Evolutionary conservation across 495 filamentous ascomycete species (phyloP).

Genomic region (Viridothelium virens): DNA sequence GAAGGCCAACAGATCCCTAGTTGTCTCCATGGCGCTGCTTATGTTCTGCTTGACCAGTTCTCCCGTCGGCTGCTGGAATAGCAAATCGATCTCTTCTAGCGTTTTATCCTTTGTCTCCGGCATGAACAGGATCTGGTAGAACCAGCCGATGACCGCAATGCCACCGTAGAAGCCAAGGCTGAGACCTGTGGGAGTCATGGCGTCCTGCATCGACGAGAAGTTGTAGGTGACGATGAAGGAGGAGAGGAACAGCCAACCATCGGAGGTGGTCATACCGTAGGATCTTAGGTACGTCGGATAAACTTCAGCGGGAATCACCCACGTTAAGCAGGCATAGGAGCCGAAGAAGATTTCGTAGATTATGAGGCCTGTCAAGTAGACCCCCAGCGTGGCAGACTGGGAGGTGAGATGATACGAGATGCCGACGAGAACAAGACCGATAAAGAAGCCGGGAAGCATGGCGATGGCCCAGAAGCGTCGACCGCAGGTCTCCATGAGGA

Average conservation of each 20-base stretch:
- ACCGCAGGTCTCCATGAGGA: conserved; percentile 54
- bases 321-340: conserved; percentile 54
- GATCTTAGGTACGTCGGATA: conserved; percentile 54
- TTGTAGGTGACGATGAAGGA: conserved; percentile 59
- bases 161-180: conserved; percentile 55
- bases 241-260: conserved; percentile 50
- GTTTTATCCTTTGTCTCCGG: conserved; percentile 57
- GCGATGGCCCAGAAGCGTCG: conserved; percentile 55
- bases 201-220: conserved; percentile 50
- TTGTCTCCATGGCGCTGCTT: conserved; percentile 16
- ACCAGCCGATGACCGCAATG: conserved; percentile 49
- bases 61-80: conserved; percentile 50
- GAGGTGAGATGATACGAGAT: conserved; percentile 42
- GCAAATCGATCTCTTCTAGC: conserved; percentile 54
- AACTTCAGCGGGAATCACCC: conserved; percentile 53
- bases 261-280: conserved; percentile 53
- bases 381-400: conserved; percentile 39
- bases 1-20: conserved; percentile 15
- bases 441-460: conserved; percentile 56
- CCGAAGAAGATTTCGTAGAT: conserved; percentile 58
- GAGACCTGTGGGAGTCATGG: conserved; percentile 50
- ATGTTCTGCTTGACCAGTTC: conserved; percentile 39
- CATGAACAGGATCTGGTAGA: conserved; percentile 56
- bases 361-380: conserved; percentile 52
- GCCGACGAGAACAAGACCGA: conserved; percentile 51